Base-by-base conservation (phyloP, 257 asterid genomes). In the Scutellaria baicalensis region DNA sequence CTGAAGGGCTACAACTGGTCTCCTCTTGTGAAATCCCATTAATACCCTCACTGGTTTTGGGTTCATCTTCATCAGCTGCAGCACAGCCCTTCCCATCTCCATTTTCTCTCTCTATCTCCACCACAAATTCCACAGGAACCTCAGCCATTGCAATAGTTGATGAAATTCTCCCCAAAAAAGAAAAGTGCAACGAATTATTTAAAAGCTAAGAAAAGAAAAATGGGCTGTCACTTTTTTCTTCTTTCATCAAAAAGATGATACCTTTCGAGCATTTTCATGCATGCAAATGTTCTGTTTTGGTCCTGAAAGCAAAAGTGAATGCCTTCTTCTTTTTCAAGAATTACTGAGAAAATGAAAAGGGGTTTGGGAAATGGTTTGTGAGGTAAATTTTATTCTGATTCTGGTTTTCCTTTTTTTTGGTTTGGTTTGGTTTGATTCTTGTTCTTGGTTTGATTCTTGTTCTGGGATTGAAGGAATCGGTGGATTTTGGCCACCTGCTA, bases 71-170 rank as follows among this genome's bases (percentile, higher is more conserved):
- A 23, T 61, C 80, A 61, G 50, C 75, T 4, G 47, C 64, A 58
- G 5, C 6, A 16, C 14, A 51, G 13, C 33, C 66, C 8, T 77
- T 59, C 61, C 55, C 71, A 42, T 54, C 73, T 49, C 74, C 78
- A 44, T 64, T 74, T 65, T 76, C 82, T 40, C 75, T 66, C 75
- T 70, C 84, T 59, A 73, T 79, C 72, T 79, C 80, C 69, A 77
- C 79, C 72, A 56, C 72, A 38, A 73, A 49, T 74, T 79, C 73
- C 56, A 72, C 61, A 16, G 83, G 79, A 66, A 75, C 77, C 64
- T 70, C 80, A n/a, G 71, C 77, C 82, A 82, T 82, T 54, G 42
- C 70, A 66, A 55, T 61, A 39, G 70, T 54, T 27, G 31, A 9
- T 21, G 59, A 69, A 73, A 44, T 20, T 49, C 33, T 9, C 20